phyloP scores from a whole-genome alignment of 768 basidiomycete species.

The Gloeophyllum trabeum region DNA sequence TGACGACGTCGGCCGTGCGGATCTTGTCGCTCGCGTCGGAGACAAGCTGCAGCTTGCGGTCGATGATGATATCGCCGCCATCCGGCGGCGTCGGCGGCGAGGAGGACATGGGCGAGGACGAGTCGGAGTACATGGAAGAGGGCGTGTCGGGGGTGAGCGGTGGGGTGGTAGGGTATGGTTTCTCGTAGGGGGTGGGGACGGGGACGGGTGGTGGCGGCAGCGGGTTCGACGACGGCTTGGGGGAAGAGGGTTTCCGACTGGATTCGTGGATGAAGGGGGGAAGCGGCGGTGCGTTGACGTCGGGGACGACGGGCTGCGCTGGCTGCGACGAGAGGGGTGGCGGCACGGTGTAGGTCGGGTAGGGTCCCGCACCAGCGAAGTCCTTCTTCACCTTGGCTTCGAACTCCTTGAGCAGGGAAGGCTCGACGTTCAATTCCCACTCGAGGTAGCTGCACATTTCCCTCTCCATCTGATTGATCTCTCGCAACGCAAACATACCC shows the following conservation, averaged over 20 bases:
- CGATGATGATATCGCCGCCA: slow-evolving; percentile 35
- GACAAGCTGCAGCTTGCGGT: slow-evolving; percentile 9
- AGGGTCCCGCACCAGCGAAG: slow-evolving; percentile 43
- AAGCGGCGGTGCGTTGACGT: slow-evolving; percentile 20
- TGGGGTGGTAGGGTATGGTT: slow-evolving; percentile 23
- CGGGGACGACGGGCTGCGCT: neutral
- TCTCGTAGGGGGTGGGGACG: slow-evolving; percentile 23
- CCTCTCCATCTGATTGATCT: slow-evolving; percentile 95
- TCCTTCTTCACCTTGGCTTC: slow-evolving; percentile 49
- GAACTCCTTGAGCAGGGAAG: slow-evolving; percentile 46
- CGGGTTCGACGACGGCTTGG: slow-evolving; percentile 31
- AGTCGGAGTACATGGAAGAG: slow-evolving; percentile 12
- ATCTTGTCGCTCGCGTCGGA: too few relatives aligned
- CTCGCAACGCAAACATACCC: slow-evolving; percentile 57
- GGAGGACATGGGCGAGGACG: slow-evolving; percentile 50
- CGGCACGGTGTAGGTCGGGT: slow-evolving; percentile 51
- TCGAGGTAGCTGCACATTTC: slow-evolving; percentile 92
- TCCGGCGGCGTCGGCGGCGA: slow-evolving; percentile 50
- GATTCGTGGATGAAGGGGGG: slow-evolving; percentile 29
- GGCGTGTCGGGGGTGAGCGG: slow-evolving; percentile 15
- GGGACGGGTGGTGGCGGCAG: neutral
- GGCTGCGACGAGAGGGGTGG: slow-evolving; percentile 24
- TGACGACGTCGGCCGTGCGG: slow-evolving; percentile 15
- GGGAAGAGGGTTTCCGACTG: slow-evolving; percentile 26
- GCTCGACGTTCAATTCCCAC: slow-evolving; percentile 79